phyloP scores from a whole-genome alignment of 768 basidiomycete genomes.

The Suillus weaverae region DNA sequence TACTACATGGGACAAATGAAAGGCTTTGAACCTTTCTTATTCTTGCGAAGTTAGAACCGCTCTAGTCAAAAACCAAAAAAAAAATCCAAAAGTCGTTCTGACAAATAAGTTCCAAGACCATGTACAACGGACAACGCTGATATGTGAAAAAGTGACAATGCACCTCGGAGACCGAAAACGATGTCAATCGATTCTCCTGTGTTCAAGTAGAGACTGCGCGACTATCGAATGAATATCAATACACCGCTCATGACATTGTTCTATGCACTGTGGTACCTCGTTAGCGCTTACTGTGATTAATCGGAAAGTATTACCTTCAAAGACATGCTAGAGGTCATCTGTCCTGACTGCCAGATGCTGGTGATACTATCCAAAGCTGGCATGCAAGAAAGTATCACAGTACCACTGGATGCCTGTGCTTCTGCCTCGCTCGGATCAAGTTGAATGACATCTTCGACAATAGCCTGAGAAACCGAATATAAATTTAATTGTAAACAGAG shows the following conservation, averaged over 20 bases:
- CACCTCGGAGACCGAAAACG: background rate
- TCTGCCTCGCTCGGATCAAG: conserved; percentile 83
- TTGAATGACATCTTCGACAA: conserved; percentile 60
- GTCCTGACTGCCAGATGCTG: conserved; percentile 84
- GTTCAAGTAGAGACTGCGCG: conserved; percentile 65
- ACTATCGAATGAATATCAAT: conserved; percentile 75
- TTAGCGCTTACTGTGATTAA: background rate
- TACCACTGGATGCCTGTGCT: conserved; percentile 52
- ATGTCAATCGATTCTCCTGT: conserved; percentile 12
- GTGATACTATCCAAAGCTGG: conserved; percentile 86
- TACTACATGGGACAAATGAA: background rate
- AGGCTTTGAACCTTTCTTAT: background rate
- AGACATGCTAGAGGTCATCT: conserved; percentile 52
- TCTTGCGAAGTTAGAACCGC: background rate
- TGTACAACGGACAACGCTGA: background rate
- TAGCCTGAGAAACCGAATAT: conserved; percentile 42
- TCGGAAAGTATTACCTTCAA: conserved; percentile 48
- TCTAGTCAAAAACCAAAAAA: background rate
- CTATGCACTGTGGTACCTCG: conserved; percentile 54
- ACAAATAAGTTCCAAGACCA: background rate
- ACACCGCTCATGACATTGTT: conserved; percentile 68
- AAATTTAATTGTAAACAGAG: conserved; percentile 3
- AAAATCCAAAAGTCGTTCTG: background rate
- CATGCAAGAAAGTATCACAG: conserved; percentile 80
- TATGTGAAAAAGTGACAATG: background rate